A percentile compares a stretch with the other conserved stretches of the same genome.
phyloP scores from a whole-genome alignment of 331 rosid genomes.

The Acacia pycnantha region DNA sequence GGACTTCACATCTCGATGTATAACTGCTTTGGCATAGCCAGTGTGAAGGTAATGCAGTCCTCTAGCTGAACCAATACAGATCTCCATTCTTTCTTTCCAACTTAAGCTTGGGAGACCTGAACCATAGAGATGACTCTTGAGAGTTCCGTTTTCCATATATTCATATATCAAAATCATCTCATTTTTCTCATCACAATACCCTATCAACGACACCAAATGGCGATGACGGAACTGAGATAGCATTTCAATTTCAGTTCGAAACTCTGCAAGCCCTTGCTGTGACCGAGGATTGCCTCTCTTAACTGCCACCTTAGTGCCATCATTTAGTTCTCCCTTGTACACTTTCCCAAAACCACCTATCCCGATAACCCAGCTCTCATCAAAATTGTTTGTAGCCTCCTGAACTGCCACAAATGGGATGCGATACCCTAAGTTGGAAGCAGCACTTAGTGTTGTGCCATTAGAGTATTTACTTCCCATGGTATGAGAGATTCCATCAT shows the following conservation, averaged over 20 bases:
- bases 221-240: conserved; percentile 88
- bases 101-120: conserved; percentile 64
- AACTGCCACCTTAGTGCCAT: conserved; percentile 84
- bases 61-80: conserved; percentile 87
- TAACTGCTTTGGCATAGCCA: conserved; percentile 76
- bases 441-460: conserved; percentile 61
- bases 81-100: conserved; percentile 82
- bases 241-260: conserved; percentile 84
- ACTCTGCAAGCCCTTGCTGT: conserved; percentile 80
- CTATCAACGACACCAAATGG: conserved; percentile 85
- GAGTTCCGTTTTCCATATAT: conserved; percentile 86
- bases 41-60: conserved; percentile 95
- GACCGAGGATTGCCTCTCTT: conserved; percentile 86
- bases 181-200: conserved; percentile 78
- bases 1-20: conserved; percentile 88
- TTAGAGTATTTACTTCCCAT: conserved; percentile 73
- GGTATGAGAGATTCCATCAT: conserved; percentile 66
- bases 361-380: conserved; percentile 78
- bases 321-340: conserved; percentile 65
- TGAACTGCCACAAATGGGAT: conserved; percentile 64
- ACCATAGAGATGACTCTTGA: conserved; percentile 78
- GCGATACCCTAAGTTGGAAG: conserved; percentile 59
- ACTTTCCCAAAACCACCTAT: conserved; percentile 90
- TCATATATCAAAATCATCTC: conserved; percentile 90
- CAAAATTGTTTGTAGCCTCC: conserved; percentile 73